These are phyloP conservation scores for Cocos nucifera DNA, from an alignment of 176 grass and related monocot species.

Conservation along the genomic window DNA sequence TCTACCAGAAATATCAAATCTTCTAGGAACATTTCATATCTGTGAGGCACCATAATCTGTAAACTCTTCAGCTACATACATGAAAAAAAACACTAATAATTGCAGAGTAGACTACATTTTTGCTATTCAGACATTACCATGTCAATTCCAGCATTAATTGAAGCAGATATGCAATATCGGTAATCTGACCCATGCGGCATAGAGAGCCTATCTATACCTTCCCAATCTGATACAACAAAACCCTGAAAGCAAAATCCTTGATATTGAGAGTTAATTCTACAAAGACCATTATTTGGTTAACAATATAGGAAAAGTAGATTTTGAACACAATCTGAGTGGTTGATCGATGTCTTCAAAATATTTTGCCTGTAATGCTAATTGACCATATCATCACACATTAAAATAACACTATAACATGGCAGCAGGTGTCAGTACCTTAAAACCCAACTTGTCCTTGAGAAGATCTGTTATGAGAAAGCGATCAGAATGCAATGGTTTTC, in stretches of 20 bases:
- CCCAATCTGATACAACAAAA: constrained; percentile 87
- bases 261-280: no score
- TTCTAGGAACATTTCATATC: constrained; percentile 77
- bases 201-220: constrained; percentile 81
- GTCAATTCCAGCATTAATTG: constrained; percentile 86
- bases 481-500: constrained; percentile 50
- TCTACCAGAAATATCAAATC: constrained; percentile 83
- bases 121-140: constrained; percentile 55
- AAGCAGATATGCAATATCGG: constrained; percentile 62
- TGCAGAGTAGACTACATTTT: not conserved
- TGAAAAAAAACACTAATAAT: not conserved
- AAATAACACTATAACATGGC: not conserved
- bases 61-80: constrained; percentile 27
- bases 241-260: constrained; percentile 42
- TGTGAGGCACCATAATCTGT: constrained; percentile 88
- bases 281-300: no score
- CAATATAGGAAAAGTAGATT: no score
- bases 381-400: not conserved
- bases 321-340: no score
- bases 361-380: not conserved
- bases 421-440: constrained; percentile 40
- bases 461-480: constrained; percentile 62
- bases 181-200: constrained; percentile 66
- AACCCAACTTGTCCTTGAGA: constrained; percentile 73
- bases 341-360: no score